Evolutionary conservation across 768 basidiomycete species (phyloP).

Genomic region (Leucocoprinus birnbaumii): DNA sequence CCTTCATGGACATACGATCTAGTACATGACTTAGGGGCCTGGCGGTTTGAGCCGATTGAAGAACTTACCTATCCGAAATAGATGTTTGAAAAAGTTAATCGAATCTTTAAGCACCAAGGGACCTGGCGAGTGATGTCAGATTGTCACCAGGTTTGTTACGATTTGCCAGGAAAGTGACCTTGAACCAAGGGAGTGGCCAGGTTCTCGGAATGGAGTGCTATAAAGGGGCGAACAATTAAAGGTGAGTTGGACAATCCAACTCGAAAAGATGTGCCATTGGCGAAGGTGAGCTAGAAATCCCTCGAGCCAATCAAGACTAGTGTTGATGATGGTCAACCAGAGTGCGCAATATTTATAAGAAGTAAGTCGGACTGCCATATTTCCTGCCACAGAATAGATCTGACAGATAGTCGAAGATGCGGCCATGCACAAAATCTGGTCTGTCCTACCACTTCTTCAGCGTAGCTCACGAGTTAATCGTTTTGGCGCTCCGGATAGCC

Average conservation of each 20-base stretch:
- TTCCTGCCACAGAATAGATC: neutral
- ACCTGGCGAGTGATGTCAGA: slow-evolving; percentile 5
- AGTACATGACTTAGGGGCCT: neutral
- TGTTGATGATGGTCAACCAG: slow-evolving; percentile 25
- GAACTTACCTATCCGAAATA: slow-evolving; percentile 1
- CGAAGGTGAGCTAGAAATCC: slow-evolving; percentile 44
- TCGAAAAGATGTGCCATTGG: slow-evolving; percentile 51
- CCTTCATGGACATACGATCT: neutral
- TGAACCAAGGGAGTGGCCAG: slow-evolving; percentile 7
- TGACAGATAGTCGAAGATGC: slow-evolving; percentile 35
- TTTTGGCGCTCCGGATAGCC: slow-evolving; percentile 31
- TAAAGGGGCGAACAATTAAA: slow-evolving; percentile 19
- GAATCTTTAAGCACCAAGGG: neutral
- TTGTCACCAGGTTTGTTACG: neutral
- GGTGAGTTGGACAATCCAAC: neutral
- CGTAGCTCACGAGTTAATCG: slow-evolving; percentile 5
- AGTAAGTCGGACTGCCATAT: slow-evolving; percentile 28
- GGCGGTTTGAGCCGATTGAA: neutral
- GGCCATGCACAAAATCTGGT: slow-evolving; percentile 53
- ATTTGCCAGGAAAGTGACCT: neutral
- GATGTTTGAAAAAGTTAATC: slow-evolving; percentile 7
- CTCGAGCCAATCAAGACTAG: neutral
- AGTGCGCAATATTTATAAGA: slow-evolving; percentile 53
- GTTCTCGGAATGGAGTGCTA: slow-evolving; percentile 14
- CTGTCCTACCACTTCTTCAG: slow-evolving; percentile 15